phyloP scores from a whole-genome alignment of 2,329 filamentous ascomycete species.

The Cryphonectria carpinicola region DNA sequence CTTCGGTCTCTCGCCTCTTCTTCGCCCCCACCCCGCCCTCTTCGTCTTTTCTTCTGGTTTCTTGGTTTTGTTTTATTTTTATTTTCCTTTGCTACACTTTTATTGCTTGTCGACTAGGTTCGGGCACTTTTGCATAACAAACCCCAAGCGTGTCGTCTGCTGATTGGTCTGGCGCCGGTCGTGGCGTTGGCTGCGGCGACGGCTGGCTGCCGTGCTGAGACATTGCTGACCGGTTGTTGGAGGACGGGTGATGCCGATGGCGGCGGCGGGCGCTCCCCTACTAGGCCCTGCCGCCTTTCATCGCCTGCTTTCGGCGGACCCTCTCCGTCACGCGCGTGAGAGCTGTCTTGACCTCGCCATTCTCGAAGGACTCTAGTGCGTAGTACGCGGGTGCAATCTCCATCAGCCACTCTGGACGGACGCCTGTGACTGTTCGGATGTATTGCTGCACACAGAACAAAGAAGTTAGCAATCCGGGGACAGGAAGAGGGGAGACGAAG shows the following conservation, averaged over 20 bases:
- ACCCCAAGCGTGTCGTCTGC: not conserved
- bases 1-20: not conserved
- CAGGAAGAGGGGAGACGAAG: too few species aligned
- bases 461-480: constrained; percentile 7
- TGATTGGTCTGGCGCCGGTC: not conserved
- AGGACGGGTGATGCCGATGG: not conserved
- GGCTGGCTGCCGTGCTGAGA: not conserved
- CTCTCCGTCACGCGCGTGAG: constrained; percentile 62
- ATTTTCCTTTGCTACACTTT: not conserved
- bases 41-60: not conserved
- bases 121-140: not conserved
- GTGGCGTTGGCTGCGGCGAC: not conserved
- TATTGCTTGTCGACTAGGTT: not conserved
- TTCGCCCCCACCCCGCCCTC: too few species aligned
- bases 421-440: constrained; percentile 88
- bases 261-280: not conserved
- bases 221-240: not conserved
- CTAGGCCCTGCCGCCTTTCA: constrained; percentile 47
- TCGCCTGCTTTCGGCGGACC: constrained; percentile 62
- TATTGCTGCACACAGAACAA: constrained; percentile 74
- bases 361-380: constrained; percentile 78
- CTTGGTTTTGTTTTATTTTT: too few species aligned
- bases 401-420: constrained; percentile 92
- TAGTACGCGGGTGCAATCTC: constrained; percentile 96
- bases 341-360: constrained; percentile 81